Conservation (phyloP, 2,329 filamentous ascomycete species). For the Pestalotiopsis sp. region DNA sequence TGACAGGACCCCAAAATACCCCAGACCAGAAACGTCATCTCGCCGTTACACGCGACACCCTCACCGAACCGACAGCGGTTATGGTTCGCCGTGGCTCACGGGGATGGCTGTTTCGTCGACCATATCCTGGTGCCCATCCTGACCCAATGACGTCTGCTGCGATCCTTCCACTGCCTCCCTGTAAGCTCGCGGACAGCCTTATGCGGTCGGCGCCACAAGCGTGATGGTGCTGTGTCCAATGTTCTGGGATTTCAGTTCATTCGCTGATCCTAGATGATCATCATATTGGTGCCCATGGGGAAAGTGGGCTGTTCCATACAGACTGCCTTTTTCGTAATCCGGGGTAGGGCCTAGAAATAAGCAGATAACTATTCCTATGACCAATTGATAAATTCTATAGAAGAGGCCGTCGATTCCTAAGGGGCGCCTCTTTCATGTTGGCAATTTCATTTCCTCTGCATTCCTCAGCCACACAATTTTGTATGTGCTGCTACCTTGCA, state of each 20-base stretch:
- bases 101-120: background rate
- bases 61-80: background rate
- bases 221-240: background rate
- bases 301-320: background rate
- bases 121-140: constrained; percentile 3
- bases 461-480: background rate
- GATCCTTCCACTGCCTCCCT: constrained; percentile 5
- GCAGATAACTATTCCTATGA: background rate
- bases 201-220: background rate
- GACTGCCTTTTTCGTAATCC: background rate
- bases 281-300: background rate
- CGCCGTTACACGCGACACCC: background rate
- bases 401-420: background rate
- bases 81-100: background rate
- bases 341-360: background rate
- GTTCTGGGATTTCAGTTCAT: background rate
- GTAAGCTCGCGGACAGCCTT: background rate
- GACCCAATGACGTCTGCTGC: constrained; percentile 1
- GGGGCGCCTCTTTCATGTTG: background rate
- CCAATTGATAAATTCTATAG: background rate
- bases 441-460: background rate
- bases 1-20: background rate
- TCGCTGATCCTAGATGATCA: constrained; percentile 7
- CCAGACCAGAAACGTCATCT: background rate
- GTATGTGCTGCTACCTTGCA: background rate